Evolutionary conservation across 2,329 filamentous ascomycete genomes (phyloP).

Genomic region (Berkeleyomyces basicola): DNA sequence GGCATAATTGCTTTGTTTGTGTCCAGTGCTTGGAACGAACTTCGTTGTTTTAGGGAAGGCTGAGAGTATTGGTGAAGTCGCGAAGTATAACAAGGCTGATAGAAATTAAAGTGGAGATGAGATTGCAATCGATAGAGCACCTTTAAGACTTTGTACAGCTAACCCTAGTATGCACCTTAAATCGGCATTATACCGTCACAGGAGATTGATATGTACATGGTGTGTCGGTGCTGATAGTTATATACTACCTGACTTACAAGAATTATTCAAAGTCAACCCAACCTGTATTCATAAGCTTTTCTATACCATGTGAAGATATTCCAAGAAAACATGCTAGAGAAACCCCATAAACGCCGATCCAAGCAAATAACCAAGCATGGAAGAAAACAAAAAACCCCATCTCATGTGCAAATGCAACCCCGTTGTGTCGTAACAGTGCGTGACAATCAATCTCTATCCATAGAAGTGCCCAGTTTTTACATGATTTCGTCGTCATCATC

Average conservation of each 20-base stretch:
- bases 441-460: background rate
- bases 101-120: conserved; percentile 6
- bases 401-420: background rate
- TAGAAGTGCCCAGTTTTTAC: background rate
- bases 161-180: no score
- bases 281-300: background rate
- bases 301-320: background rate
- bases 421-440: conserved; percentile 1
- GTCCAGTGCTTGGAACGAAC: background rate
- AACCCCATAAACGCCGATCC: conserved; percentile 6
- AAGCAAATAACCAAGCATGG: background rate
- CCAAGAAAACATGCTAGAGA: background rate
- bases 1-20: conserved; percentile 31
- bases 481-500: conserved; percentile 7
- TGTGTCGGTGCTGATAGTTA: background rate
- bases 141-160: background rate
- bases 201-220: no score
- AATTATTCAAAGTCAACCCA: background rate
- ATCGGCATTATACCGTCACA: no score
- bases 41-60: background rate
- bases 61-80: background rate
- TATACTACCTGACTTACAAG: background rate
- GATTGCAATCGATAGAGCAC: background rate
- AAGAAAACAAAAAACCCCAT: background rate
- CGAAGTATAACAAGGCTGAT: conserved; percentile 2